These are phyloP conservation scores for Suillus ampliporus DNA, from an alignment of 768 basidiomycete species.

Conservation along the genomic window DNA sequence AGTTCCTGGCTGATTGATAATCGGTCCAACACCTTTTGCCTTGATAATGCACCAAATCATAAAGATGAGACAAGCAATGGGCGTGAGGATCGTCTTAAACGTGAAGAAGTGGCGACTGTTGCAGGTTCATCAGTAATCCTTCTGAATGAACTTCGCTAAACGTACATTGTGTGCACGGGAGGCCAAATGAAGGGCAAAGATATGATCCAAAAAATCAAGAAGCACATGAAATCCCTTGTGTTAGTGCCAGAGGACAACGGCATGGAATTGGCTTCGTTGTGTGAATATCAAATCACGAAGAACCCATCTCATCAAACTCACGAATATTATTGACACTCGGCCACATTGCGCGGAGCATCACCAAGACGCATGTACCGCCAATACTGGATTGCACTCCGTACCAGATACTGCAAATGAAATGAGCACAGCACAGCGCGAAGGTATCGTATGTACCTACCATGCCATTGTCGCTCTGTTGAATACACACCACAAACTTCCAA, in stretches of 20 bases:
- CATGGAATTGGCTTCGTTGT: constrained; percentile 57
- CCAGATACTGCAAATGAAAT: constrained; percentile 53
- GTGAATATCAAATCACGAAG: background rate
- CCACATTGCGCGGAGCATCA: constrained; percentile 74
- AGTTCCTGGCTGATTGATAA: constrained; percentile 61
- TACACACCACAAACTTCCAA: constrained; percentile 74
- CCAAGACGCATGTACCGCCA: constrained; percentile 71
- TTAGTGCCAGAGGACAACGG: constrained; percentile 70
- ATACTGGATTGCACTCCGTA: constrained; percentile 77
- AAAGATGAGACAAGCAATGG: constrained; percentile 65
- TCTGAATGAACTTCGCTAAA: constrained; percentile 12
- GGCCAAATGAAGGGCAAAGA: constrained; percentile 79
- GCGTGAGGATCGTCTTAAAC: constrained; percentile 68
- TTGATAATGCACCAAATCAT: constrained; percentile 78
- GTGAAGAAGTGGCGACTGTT: constrained; percentile 73
- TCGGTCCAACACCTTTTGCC: constrained; percentile 75
- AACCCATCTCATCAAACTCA: constrained; percentile 34
- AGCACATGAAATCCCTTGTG: constrained; percentile 71
- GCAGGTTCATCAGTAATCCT: constrained; percentile 10
- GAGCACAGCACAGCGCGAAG: constrained; percentile 22
- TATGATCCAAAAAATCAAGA: constrained; percentile 83
- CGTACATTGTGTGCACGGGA: constrained; percentile 75
- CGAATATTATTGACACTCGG: constrained; percentile 67
- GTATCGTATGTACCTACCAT: constrained; percentile 46
- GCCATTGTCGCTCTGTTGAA: constrained; percentile 72